Evolutionary conservation across 257 asterid genomes (phyloP).

Genomic region (Penstemon davidsonii): DNA sequence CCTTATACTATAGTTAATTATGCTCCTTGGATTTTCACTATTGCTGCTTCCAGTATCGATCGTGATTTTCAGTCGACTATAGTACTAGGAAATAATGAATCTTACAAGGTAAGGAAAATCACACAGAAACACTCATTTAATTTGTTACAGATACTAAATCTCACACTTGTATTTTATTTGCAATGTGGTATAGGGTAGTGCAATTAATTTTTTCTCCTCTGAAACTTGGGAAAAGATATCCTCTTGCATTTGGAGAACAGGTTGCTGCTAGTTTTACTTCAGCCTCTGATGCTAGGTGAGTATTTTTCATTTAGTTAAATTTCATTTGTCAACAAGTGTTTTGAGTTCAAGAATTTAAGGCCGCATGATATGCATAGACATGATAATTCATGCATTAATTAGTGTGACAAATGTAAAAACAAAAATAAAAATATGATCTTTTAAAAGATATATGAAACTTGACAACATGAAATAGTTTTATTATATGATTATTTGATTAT

Average conservation of each 20-base stretch:
- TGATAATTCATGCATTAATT: neutral
- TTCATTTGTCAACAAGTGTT: neutral
- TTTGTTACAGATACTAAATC: neutral
- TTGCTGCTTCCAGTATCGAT: slow-evolving; percentile 68
- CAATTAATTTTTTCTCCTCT: slow-evolving; percentile 63
- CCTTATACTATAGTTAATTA: slow-evolving; percentile 56
- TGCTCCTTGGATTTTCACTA: slow-evolving; percentile 84
- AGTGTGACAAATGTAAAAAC: too few species aligned
- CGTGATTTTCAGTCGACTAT: slow-evolving; percentile 49
- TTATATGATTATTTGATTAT: too few species aligned
- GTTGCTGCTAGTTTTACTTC: slow-evolving; percentile 49
- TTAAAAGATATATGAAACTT: too few species aligned
- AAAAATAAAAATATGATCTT: too few species aligned
- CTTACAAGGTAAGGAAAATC: slow-evolving; percentile 40
- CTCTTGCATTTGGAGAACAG: slow-evolving; percentile 53
- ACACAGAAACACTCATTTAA: neutral
- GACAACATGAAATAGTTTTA: too few species aligned
- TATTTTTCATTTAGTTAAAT: neutral
- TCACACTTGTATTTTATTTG: neutral
- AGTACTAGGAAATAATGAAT: slow-evolving; percentile 50
- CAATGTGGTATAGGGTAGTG: slow-evolving; percentile 46
- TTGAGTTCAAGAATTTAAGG: too few species aligned
- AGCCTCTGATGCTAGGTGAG: slow-evolving; percentile 58
- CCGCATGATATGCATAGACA: too few species aligned
- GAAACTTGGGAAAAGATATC: slow-evolving; percentile 35